Conservation (phyloP, 768 basidiomycete genomes). For the Plicaturopsis crispa region DNA sequence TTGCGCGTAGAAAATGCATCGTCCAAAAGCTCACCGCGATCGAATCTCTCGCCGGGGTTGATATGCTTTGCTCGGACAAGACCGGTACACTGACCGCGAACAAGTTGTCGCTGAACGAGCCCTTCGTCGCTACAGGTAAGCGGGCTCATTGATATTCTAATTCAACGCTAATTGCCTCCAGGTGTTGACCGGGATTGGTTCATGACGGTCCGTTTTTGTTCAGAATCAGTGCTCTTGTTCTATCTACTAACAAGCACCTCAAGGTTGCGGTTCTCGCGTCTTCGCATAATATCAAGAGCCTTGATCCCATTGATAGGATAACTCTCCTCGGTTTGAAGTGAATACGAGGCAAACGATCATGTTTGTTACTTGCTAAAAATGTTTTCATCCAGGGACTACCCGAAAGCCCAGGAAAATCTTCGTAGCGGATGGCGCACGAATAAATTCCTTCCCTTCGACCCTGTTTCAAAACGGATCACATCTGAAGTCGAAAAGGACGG, state of each 20-base stretch:
- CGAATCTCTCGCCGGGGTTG: slow-evolving; percentile 42
- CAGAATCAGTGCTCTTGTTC: background rate
- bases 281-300: slow-evolving; percentile 35
- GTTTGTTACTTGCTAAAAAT: background rate
- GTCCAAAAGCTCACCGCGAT: slow-evolving; percentile 44
- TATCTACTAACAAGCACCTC: slow-evolving; percentile 15
- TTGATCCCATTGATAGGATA: slow-evolving; percentile 43
- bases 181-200: slow-evolving; percentile 24
- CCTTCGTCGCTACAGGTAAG: slow-evolving; percentile 13
- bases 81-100: slow-evolving; percentile 42
- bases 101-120: slow-evolving; percentile 37
- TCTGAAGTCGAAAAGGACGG: slow-evolving; percentile 38
- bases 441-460: slow-evolving; percentile 41
- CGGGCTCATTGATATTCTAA: too few species aligned
- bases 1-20: slow-evolving; percentile 34
- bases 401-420: slow-evolving; percentile 34
- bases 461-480: slow-evolving; percentile 43
- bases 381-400: slow-evolving; percentile 24
- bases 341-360: background rate
- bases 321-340: slow-evolving; percentile 31
- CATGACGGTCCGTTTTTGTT: slow-evolving; percentile 7
- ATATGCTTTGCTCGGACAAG: slow-evolving; percentile 36
- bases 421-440: slow-evolving; percentile 33
- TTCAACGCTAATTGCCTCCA: too few species aligned
- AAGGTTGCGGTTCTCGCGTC: slow-evolving; percentile 36